phyloP scores from a whole-genome alignment of 106 monocot genomes.

The Hemerocallis citrina region DNA sequence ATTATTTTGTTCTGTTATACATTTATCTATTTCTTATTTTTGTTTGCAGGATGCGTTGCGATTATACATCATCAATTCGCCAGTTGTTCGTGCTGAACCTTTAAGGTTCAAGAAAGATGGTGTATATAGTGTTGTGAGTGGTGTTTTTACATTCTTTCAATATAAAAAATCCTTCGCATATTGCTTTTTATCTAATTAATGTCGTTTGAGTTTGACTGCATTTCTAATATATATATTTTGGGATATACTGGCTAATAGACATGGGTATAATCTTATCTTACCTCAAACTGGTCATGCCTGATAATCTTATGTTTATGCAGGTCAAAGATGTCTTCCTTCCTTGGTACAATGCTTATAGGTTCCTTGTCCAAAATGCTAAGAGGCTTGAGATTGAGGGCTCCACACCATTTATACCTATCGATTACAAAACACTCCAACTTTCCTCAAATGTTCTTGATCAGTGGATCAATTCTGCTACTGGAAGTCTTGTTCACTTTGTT shows the following conservation, averaged over 20 bases:
- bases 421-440: conserved; percentile 29
- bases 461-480: conserved; percentile 98
- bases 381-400: conserved; percentile 77
- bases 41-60: conserved; percentile 79
- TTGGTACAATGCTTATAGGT: conserved; percentile 99
- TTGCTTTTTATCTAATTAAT: neutral
- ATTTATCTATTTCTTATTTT: neutral
- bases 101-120: conserved; percentile 88
- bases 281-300: neutral
- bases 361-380: conserved; percentile 96
- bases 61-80: conserved; percentile 90
- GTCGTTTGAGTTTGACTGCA: neutral
- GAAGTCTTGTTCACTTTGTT: conserved; percentile 93
- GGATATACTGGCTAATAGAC: too few species aligned
- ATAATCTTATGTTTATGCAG: conserved; percentile 30
- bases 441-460: conserved; percentile 97
- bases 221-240: too few species aligned
- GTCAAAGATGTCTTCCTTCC: conserved; percentile 99
- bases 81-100: conserved; percentile 92
- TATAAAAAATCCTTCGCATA: neutral
- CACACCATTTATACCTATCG: conserved; percentile 61
- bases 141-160: neutral
- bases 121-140: conserved; percentile 86
- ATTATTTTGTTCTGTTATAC: neutral
- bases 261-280: neutral